A percentile compares a stretch with the other conserved stretches of the same genome.
phyloP scores from a whole-genome alignment of 495 filamentous ascomycete genomes.

The Cenococcum geophilum region DNA sequence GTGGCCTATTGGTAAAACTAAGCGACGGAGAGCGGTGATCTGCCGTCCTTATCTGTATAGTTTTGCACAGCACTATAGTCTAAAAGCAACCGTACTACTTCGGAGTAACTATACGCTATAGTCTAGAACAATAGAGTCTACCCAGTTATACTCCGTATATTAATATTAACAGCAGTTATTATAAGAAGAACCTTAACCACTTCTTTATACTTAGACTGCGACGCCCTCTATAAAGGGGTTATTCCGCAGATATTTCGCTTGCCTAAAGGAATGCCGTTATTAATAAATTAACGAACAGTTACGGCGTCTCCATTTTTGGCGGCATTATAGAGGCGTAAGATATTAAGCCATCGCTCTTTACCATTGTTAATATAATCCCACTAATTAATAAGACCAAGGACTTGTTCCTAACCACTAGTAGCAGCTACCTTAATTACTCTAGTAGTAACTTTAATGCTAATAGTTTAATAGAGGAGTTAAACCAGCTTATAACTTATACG shows the following conservation, averaged over 20 bases:
- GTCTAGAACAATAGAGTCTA: constrained; percentile 11
- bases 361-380: constrained; percentile 1
- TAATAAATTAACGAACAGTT: constrained; percentile 11
- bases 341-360: constrained; percentile 12
- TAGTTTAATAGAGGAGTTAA: constrained; percentile 1
- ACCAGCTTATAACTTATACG: not conserved
- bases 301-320: too few species aligned
- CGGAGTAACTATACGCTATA: not conserved
- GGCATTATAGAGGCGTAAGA: constrained; percentile 17
- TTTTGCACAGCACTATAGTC: too few species aligned
- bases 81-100: too few species aligned
- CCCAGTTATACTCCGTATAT: constrained; percentile 2
- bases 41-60: too few species aligned
- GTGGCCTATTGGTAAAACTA: not conserved
- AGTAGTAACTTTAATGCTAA: too few species aligned
- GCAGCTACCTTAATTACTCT: too few species aligned
- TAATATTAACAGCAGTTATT: constrained; percentile 15
- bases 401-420: constrained; percentile 12
- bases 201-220: constrained; percentile 4
- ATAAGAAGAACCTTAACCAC: constrained; percentile 8
- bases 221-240: too few species aligned
- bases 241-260: constrained; percentile 10
- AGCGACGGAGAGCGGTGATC: constrained; percentile 9
- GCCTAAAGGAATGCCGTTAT: constrained; percentile 12
- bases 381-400: constrained; percentile 12